Base-by-base conservation (phyloP, 495 filamentous ascomycete species). In the Aspergillus nanangensis region DNA sequence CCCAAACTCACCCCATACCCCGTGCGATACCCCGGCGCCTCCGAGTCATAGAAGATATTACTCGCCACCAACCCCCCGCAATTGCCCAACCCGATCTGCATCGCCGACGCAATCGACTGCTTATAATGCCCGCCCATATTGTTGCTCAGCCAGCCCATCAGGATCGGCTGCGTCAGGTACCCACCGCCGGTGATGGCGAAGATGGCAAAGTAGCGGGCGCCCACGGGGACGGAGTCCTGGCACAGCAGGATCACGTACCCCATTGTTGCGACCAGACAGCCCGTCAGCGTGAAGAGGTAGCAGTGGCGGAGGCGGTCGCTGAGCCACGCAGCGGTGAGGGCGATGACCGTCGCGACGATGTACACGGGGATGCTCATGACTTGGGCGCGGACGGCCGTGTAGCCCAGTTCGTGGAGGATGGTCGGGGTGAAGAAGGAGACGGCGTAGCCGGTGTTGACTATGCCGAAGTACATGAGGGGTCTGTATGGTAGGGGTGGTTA, bases 51-150 rank as follows among this genome's bases (percentile, higher is more conserved):
- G 56, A 72, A 83, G 44, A 81, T 65, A 55, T 77, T 75, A 32
- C 71, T 71, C 4, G 76, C 76, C 0, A 82, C 62, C 18, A 83
- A 63, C 11, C 75, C 80, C 13, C 66, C 70, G 8, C 70, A 53
- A 43, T 81, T 80, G 1, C 77, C 79, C 10, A 82, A 56, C 5
- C 69, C 68, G 20, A 80, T 71, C 55, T 77, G 63, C 53, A 79
- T 62, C 2, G 72, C 78, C 2, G 70, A 58, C 2, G 66, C 67
- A 41, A 82, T 65, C 8, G 69, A 67, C 19, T 76, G 75, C 61
- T 83, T 83, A 52, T 76, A 82, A 44, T 81, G 76, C 3, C 78
- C 78, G 1, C 67, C 67, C 51, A 82, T 58, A 44, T 79, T 78
- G 44, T 74, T 75, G 45, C 62, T 66, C 11, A 81, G 60, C 80